Evolutionary conservation across 177 flowering plant species (phyloP).

Genomic region (Telopea speciosissima): DNA sequence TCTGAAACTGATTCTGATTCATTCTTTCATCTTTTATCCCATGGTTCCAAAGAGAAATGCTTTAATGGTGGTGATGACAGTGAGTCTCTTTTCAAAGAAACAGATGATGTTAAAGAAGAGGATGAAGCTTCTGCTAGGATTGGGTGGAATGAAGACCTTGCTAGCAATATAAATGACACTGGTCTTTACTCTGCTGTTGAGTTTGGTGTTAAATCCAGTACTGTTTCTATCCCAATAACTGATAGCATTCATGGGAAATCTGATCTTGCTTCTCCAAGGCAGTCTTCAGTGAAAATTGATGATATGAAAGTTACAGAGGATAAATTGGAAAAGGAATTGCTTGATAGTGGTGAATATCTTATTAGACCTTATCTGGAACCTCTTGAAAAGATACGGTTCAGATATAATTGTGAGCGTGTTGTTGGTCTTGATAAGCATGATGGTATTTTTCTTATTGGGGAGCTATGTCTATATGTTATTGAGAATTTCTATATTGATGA

Average conservation of each 20-base stretch:
- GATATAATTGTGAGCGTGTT: conserved; percentile 95
- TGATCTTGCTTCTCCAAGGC: conserved; percentile 71
- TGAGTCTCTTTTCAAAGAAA: conserved; percentile 47
- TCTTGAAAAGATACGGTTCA: conserved; percentile 73
- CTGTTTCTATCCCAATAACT: conserved; percentile 49
- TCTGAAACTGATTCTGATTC: conserved; percentile 58
- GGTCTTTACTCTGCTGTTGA: conserved; percentile 93
- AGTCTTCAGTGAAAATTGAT: conserved; percentile 56
- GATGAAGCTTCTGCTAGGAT: conserved; percentile 46
- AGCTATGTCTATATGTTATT: conserved; percentile 75
- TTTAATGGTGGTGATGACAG: conserved; percentile 42
- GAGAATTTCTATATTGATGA: conserved; percentile 94
- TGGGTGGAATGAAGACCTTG: conserved; percentile 79
- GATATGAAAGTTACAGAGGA: conserved; percentile 49
- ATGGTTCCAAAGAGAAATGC: conserved; percentile 33
- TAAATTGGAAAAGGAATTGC: conserved; percentile 66
- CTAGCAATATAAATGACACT: conserved; percentile 78
- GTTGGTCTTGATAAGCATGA: conserved; percentile 98
- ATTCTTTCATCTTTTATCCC: conserved; percentile 48
- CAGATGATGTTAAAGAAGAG: conserved; percentile 41
- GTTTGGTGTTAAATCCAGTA: conserved; percentile 70
- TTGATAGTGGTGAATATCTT: conserved; percentile 91
- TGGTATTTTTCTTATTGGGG: conserved; percentile 96
- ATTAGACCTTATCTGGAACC: conserved; percentile 95
- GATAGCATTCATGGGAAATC: conserved; percentile 63